Conservation (phyloP, 805 yeast genomes). For the Saccharomycopsis synnaedendra region DNA sequence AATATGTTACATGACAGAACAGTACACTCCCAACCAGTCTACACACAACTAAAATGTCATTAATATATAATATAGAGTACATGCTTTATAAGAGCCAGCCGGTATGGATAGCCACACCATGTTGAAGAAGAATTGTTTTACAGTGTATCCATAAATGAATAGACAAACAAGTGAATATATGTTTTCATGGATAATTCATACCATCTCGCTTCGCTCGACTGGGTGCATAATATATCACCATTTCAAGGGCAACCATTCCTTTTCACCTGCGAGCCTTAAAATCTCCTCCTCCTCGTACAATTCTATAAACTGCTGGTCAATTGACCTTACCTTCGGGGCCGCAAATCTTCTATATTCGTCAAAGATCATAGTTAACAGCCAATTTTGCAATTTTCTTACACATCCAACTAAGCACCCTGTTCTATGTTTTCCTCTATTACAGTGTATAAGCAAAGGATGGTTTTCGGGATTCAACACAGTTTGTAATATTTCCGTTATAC, state of each 20-base stretch:
- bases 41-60: too few species aligned
- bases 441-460: slow-evolving; percentile 88
- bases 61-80: too few species aligned
- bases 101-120: too few species aligned
- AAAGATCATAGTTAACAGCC: slow-evolving; percentile 90
- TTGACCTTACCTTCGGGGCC: slow-evolving; percentile 86
- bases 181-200: too few species aligned
- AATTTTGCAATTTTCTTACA: slow-evolving; percentile 73
- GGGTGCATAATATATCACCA: slow-evolving; percentile 33
- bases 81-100: too few species aligned
- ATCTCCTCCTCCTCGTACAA: slow-evolving; percentile 63
- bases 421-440: slow-evolving; percentile 93
- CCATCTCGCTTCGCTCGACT: too few species aligned
- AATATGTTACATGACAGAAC: too few species aligned
- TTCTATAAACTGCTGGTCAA: slow-evolving; percentile 94
- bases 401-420: slow-evolving; percentile 97
- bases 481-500: slow-evolving; percentile 70
- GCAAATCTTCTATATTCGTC: slow-evolving; percentile 95
- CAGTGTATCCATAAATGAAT: too few species aligned
- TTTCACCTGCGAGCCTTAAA: slow-evolving; percentile 37
- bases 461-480: slow-evolving; percentile 75
- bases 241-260: slow-evolving; percentile 52
- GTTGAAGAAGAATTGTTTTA: too few species aligned
- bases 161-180: too few species aligned
- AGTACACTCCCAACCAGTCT: too few species aligned